These are phyloP conservation scores for Trypanosoma avium DNA, from an alignment of 208 protist genomes.

Conservation along the genomic window DNA sequence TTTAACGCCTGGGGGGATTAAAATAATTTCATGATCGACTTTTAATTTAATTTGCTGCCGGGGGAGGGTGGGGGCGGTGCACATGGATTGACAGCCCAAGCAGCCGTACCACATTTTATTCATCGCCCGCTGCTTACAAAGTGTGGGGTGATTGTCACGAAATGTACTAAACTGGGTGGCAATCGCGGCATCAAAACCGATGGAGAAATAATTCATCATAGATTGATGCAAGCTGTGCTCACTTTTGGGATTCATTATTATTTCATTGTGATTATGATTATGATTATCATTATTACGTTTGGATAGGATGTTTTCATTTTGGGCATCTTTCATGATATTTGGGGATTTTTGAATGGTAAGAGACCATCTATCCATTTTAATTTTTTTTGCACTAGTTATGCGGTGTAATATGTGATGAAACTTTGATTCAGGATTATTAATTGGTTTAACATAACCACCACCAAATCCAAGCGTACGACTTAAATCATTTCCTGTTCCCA, in stretches of 20 bases:
- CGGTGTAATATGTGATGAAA: slow-evolving; percentile 30
- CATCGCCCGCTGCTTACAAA: slow-evolving; percentile 35
- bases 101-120: slow-evolving; percentile 70
- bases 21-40: slow-evolving; percentile 33
- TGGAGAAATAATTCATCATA: slow-evolving; percentile 74
- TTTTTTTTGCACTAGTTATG: slow-evolving; percentile 16
- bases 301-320: neutral
- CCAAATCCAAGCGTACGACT: slow-evolving; percentile 66
- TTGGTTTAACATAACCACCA: slow-evolving; percentile 54
- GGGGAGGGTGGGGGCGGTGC: slow-evolving; percentile 29
- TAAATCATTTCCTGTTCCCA: slow-evolving; percentile 76
- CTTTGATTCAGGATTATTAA: slow-evolving; percentile 32
- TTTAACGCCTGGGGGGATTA: slow-evolving; percentile 35
- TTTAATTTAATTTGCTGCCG: slow-evolving; percentile 28
- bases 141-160: slow-evolving; percentile 37
- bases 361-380: slow-evolving; percentile 42
- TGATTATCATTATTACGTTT: no score
- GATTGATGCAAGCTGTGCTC: no score
- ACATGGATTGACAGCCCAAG: slow-evolving; percentile 50
- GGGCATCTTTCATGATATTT: neutral
- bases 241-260: no score
- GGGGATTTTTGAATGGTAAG: slow-evolving; percentile 28
- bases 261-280: no score
- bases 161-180: slow-evolving; percentile 49
- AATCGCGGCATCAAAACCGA: slow-evolving; percentile 61